Evolutionary conservation across 2,329 filamentous ascomycete genomes (phyloP).

Genomic region (Polytolypa hystricis): DNA sequence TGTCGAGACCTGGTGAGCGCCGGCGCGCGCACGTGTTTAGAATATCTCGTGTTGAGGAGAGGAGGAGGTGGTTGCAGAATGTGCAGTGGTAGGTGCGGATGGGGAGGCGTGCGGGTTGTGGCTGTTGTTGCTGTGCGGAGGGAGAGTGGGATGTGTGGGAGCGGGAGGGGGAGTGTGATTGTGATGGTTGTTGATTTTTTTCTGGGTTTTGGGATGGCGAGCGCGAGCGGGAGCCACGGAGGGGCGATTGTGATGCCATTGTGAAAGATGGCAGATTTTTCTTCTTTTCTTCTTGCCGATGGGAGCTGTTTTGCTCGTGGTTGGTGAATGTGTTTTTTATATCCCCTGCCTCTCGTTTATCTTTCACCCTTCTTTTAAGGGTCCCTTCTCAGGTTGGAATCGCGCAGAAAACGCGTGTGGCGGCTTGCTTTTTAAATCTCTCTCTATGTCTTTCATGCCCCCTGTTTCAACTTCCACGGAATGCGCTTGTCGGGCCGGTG

Average conservation of each 20-base stretch:
- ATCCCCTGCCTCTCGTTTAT: no score
- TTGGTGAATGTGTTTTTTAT: no score
- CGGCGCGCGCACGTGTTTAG: conserved; percentile 41
- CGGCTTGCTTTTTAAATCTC: no score
- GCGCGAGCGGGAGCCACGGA: not conserved
- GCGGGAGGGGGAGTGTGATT: conserved; percentile 1
- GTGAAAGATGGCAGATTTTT: no score
- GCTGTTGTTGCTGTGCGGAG: not conserved
- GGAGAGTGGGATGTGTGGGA: not conserved
- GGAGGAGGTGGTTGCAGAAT: conserved; percentile 53
- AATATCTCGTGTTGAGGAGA: conserved; percentile 48
- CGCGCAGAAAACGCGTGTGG: no score
- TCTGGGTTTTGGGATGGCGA: not conserved
- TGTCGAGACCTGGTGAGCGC: conserved; percentile 38
- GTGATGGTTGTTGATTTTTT: not conserved
- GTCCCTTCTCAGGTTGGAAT: no score
- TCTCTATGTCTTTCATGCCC: no score
- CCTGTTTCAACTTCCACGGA: no score
- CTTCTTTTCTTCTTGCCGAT: not conserved
- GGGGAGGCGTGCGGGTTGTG: conserved; percentile 14
- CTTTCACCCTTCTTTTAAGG: no score
- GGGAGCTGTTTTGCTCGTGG: no score
- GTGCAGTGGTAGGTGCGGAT: conserved; percentile 49
- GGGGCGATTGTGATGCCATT: not conserved
- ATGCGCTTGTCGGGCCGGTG: no score